A percentile compares a stretch with the other conserved stretches of the same genome.
These are phyloP conservation scores for Tetrahymena malaccensis DNA, from an alignment of 73 alveolate genomes.

Conservation along the genomic window DNA sequence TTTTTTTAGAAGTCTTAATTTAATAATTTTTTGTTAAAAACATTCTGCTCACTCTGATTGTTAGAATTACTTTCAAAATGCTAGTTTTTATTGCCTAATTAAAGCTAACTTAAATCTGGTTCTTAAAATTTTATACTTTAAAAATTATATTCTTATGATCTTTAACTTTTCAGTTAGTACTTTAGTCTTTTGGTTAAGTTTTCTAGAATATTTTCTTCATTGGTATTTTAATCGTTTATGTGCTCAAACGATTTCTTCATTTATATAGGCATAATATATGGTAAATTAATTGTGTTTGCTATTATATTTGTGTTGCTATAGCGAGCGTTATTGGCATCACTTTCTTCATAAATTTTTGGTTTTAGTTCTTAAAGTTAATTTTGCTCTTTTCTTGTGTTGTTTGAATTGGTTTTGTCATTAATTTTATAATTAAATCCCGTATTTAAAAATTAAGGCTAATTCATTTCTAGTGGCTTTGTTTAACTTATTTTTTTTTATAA, in stretches of 20 bases:
- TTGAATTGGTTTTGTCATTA: neutral
- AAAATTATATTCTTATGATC: neutral
- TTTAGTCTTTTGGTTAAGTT: neutral
- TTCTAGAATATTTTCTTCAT: neutral
- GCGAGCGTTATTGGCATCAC: neutral
- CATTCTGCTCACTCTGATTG: neutral
- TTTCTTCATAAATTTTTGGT: neutral
- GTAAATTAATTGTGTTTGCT: neutral
- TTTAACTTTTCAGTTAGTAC: neutral
- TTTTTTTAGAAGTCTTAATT: neutral
- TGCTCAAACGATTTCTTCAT: neutral
- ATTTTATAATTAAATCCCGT: neutral
- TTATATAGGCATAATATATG: neutral
- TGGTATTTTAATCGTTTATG: neutral
- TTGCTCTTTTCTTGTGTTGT: no score
- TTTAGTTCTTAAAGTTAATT: neutral
- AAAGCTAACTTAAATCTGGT: neutral
- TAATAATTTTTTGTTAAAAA: no score
- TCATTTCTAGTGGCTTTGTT: neutral
- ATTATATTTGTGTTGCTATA: no score
- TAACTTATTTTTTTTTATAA: neutral
- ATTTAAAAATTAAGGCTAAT: neutral
- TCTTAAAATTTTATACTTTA: neutral
- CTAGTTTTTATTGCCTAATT: neutral
- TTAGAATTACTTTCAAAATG: neutral